A percentile compares a stretch with the other conserved stretches of the same genome.
Evolutionary conservation across 208 protist species (phyloP).

Genomic region (Wallacemonas sp.): DNA sequence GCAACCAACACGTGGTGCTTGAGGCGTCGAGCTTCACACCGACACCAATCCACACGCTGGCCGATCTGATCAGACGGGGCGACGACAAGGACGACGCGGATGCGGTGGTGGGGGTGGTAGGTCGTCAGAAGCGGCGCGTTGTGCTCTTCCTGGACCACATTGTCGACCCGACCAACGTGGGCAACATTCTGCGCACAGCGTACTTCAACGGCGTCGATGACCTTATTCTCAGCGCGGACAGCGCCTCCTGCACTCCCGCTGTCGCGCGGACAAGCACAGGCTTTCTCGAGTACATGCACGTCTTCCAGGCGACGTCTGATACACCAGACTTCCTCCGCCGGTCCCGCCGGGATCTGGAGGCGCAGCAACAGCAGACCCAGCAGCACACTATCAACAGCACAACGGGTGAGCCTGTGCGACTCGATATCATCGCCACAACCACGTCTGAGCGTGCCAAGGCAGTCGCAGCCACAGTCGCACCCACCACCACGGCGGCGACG

Average conservation of each 20-base stretch:
- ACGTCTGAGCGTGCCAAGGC: neutral
- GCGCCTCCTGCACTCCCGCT: constrained; percentile 64
- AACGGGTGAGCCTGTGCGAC: neutral
- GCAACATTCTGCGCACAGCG: constrained; percentile 64
- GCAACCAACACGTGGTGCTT: constrained; percentile 81
- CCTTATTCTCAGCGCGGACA: constrained; percentile 64
- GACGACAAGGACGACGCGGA: neutral
- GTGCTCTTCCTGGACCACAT: constrained; percentile 77
- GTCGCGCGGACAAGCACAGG: constrained; percentile 72
- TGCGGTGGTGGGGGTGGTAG: neutral
- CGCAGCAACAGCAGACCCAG: neutral
- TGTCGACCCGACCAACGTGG: constrained; percentile 79
- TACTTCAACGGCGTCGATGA: constrained; percentile 73
- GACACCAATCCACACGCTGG: constrained; percentile 12
- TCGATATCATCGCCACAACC: constrained; percentile 11
- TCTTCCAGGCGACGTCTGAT: constrained; percentile 39
- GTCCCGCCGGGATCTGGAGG: neutral
- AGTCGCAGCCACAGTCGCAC: neutral
- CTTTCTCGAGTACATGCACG: constrained; percentile 67
- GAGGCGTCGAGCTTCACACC: constrained; percentile 58
- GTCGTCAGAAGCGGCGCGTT: constrained; percentile 1
- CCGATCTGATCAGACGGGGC: constrained; percentile 10
- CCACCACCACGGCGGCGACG: neutral
- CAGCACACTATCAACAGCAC: neutral
- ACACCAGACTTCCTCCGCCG: constrained; percentile 37